Base-by-base conservation (phyloP, 192 early-diverging fungal species). In the Entomortierella parvispora region DNA sequence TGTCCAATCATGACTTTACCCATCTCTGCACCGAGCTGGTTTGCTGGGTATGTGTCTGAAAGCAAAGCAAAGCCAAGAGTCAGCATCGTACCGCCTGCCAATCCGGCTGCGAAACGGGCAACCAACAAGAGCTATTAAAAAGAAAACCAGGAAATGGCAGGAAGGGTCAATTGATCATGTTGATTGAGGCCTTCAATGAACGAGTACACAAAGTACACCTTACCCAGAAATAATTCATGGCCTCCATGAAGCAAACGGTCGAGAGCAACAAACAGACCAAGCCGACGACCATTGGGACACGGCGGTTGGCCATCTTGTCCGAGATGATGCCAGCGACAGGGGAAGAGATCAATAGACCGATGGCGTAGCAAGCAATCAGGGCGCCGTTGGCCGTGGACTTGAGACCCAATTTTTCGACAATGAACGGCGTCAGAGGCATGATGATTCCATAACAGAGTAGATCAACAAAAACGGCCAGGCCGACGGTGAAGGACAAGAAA, bases 1-100 rank as follows among this genome's bases (percentile, higher is more conserved):
- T 82, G 82, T 29, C 75, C 80, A 17, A 80, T 59, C 60, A 82
- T 62, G 40, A 82, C 63, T 43, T 82, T 82, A 9, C 83, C 83
- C 81, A 82, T 85, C 48, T 85, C 71, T 3, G 66, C 43, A 37
- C 80, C 83, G n/a, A 69, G 50, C 43, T 72, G 62, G 43, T 77
- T 77, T 26, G 60, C 53, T 23, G 82, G 82, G 42, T 69, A 83
- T 11, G 79, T 80, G 47, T 80, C 81, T 12, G 81, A 78, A 18
- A 82, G 46, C 26, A 80, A 40, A 0, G 76, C 69, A 45, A 82
- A 68, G 10, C 68, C 71, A 17, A 79, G 55, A 22, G 76, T 82
- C 66, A 71, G 69, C 44, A 50, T 65, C 32, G 70, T 59, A 12
- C 70, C 70, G 45, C 69, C 69, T 9, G 69, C 69, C 22, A 71